Evolutionary conservation across 805 yeast genomes (phyloP).

Genomic region (Ogataea zsoltii): DNA sequence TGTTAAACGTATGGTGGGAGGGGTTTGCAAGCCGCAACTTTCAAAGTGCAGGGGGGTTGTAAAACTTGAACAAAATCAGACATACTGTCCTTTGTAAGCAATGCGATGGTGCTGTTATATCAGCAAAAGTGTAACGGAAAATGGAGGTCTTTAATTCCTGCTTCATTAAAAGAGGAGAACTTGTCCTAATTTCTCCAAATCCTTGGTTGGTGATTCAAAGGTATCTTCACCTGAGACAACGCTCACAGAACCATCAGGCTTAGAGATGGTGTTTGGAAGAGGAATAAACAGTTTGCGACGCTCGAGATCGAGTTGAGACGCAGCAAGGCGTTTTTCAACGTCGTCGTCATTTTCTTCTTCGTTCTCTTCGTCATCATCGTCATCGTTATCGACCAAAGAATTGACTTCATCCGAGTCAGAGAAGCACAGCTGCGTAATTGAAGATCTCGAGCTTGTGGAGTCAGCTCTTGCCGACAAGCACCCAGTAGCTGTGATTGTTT

Average conservation of each 20-base stretch:
- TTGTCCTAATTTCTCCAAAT: slow-evolving; percentile 7
- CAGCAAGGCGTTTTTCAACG: slow-evolving; percentile 12
- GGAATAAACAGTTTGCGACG: slow-evolving; percentile 11
- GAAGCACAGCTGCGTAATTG: slow-evolving; percentile 9
- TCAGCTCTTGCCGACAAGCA: background rate
- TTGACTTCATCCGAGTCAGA: slow-evolving; percentile 12
- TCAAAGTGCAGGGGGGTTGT: too few relatives aligned
- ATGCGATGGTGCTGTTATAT: background rate
- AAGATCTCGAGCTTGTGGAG: slow-evolving; percentile 4
- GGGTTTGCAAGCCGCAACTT: slow-evolving; percentile 1
- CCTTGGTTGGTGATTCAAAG: slow-evolving; percentile 4
- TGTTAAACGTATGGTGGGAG: background rate
- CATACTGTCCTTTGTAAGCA: slow-evolving; percentile 3
- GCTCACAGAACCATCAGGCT: slow-evolving; percentile 9
- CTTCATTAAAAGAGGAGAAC: background rate
- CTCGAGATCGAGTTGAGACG: slow-evolving; percentile 9
- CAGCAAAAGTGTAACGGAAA: background rate
- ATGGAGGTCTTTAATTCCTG: background rate
- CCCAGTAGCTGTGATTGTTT: background rate
- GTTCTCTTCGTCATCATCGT: slow-evolving; percentile 14
- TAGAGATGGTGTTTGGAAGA: slow-evolving; percentile 1
- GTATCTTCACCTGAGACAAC: slow-evolving; percentile 7
- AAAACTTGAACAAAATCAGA: background rate
- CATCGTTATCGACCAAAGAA: slow-evolving; percentile 7
- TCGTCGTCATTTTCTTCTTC: slow-evolving; percentile 12